These are phyloP conservation scores for Wilcoxina mikolae DNA, from an alignment of 495 filamentous ascomycete species.

Conservation along the genomic window DNA sequence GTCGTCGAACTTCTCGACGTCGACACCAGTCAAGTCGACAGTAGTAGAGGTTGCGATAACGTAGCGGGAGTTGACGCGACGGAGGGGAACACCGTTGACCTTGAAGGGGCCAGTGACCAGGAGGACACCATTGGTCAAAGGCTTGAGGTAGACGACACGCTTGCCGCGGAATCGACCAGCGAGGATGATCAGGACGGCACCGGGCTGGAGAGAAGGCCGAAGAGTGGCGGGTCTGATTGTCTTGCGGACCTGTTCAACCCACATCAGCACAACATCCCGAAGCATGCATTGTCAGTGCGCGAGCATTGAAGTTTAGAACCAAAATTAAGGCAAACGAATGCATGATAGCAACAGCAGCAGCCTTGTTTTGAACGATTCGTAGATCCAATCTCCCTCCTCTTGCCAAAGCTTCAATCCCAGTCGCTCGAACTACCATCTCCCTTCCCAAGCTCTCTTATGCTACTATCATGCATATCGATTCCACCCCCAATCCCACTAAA, in stretches of 20 bases:
- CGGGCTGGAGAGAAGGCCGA: conserved; percentile 75
- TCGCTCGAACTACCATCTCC: no score
- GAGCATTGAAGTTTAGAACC: no score
- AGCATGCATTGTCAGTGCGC: background rate
- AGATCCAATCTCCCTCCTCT: background rate
- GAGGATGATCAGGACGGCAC: conserved; percentile 92
- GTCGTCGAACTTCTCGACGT: conserved; percentile 62
- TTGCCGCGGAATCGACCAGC: conserved; percentile 99
- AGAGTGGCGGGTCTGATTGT: conserved; percentile 67
- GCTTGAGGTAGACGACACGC: conserved; percentile 96
- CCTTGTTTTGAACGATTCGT: background rate
- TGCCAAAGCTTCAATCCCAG: conserved; percentile 8
- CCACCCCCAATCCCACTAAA: conserved; percentile 4
- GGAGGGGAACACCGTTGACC: conserved; percentile 97
- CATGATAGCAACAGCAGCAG: background rate
- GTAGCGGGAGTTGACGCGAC: conserved; percentile 95
- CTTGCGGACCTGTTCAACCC: conserved; percentile 68
- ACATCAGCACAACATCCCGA: background rate
- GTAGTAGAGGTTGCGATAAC: conserved; percentile 92
- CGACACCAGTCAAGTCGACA: conserved; percentile 72
- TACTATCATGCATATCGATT: background rate
- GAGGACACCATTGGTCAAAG: conserved; percentile 88
- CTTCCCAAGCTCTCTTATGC: background rate
- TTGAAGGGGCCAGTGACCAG: conserved; percentile 99
- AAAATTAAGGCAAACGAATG: background rate